phyloP scores from a whole-genome alignment of 257 asterid genomes.

The Orobanche coerulescens region DNA sequence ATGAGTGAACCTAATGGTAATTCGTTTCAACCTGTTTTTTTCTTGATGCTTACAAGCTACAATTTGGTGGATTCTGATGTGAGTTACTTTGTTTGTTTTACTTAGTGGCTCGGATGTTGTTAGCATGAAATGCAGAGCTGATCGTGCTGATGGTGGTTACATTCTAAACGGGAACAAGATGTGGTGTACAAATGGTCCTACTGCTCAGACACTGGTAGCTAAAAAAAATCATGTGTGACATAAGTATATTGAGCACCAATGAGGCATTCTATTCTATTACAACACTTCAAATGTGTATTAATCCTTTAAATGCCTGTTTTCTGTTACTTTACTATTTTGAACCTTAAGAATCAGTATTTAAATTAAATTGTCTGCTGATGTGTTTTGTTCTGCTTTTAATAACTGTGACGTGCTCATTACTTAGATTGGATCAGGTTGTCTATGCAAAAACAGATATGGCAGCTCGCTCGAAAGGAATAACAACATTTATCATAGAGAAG shows the following conservation, averaged over 20 bases:
- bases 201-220: conserved; percentile 82
- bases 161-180: conserved; percentile 91
- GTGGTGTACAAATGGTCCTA: conserved; percentile 99
- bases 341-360: conserved; percentile 5
- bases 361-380: too few species aligned
- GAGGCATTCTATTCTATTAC: too few species aligned
- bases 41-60: background rate
- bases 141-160: conserved; percentile 79
- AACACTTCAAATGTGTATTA: too few species aligned
- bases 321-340: background rate
- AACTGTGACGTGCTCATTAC: conserved; percentile 23
- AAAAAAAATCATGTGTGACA: too few species aligned
- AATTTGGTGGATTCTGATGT: conserved; percentile 14
- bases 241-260: too few species aligned
- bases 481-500: conserved; percentile 93
- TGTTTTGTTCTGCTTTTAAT: conserved; percentile 9
- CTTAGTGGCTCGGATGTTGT: conserved; percentile 95
- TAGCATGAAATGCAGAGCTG: conserved; percentile 98
- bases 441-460: conserved; percentile 88
- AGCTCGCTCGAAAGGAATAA: conserved; percentile 84
- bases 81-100: conserved; percentile 20
- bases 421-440: conserved; percentile 63
- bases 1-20: conserved; percentile 99
- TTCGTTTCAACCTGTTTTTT: conserved; percentile 17
- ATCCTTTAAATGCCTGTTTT: background rate